phyloP scores from a whole-genome alignment of 129 eudicot species.

The Pseudognaphalium luteoalbum region DNA sequence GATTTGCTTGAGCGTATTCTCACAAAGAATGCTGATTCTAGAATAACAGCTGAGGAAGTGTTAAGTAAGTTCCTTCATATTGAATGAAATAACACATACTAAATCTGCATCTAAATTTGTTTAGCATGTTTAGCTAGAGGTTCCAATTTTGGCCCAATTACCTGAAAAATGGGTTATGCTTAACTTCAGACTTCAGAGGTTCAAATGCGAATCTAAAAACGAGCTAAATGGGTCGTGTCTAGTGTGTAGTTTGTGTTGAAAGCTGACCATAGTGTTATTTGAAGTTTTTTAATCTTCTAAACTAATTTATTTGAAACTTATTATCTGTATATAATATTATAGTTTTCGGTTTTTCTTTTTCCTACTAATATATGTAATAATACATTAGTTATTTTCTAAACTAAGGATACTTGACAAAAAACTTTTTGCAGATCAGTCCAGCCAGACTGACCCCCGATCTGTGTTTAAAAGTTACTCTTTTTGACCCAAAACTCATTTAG shows the following conservation, averaged over 20 bases:
- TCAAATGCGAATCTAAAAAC: neutral
- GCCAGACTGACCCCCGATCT: neutral
- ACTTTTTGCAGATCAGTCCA: neutral
- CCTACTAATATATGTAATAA: neutral
- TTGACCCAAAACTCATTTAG: neutral
- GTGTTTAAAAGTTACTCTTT: neutral
- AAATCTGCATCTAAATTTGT: neutral
- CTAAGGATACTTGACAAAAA: neutral
- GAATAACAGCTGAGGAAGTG: constrained; percentile 86
- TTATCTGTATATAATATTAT: neutral
- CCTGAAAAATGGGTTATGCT: neutral
- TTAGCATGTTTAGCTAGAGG: neutral
- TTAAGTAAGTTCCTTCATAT: constrained; percentile 54
- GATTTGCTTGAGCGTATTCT: constrained; percentile 85
- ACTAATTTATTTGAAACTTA: neutral
- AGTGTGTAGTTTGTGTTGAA: neutral
- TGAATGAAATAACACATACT: neutral
- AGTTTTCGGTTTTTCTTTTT: no score
- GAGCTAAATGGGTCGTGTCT: neutral
- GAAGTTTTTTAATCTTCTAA: neutral
- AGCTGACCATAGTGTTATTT: neutral
- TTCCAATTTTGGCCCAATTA: neutral
- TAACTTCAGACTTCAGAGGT: neutral
- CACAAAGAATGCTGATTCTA: constrained; percentile 62
- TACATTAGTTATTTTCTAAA: neutral